Conservation (phyloP, 1,284 basidiomycete species). For the Pyrrhoderma noxium region DNA sequence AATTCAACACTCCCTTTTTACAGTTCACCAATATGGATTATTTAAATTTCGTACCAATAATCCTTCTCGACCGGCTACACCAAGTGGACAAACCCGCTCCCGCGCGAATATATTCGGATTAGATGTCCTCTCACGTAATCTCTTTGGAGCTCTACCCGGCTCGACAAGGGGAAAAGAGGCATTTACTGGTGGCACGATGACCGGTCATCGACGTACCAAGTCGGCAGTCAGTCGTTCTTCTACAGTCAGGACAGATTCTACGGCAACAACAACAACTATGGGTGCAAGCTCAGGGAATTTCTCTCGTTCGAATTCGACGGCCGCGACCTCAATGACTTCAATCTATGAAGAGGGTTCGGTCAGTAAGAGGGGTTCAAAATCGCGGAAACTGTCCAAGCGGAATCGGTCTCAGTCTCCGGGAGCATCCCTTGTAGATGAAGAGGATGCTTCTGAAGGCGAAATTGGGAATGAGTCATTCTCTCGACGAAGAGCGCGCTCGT, state of each 20-base stretch:
- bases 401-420: slow-evolving; percentile 46
- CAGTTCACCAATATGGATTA: slow-evolving; percentile 81
- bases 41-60: slow-evolving; percentile 76
- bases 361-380: slow-evolving; percentile 39
- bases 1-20: slow-evolving; percentile 15
- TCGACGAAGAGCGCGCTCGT: slow-evolving; percentile 34
- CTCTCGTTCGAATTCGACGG: slow-evolving; percentile 61
- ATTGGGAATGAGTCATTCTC: slow-evolving; percentile 18
- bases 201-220: slow-evolving; percentile 53
- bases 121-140: slow-evolving; percentile 75
- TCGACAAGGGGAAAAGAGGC: slow-evolving; percentile 45
- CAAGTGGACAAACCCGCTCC: slow-evolving; percentile 58
- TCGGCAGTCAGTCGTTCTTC: slow-evolving; percentile 67
- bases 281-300: slow-evolving; percentile 62
- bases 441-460: slow-evolving; percentile 11
- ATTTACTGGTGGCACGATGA: slow-evolving; percentile 59
- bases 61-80: slow-evolving; percentile 73
- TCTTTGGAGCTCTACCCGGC: too few relatives aligned
- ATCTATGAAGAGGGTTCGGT: slow-evolving; percentile 50
- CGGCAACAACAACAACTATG: slow-evolving; percentile 54
- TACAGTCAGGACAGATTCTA: slow-evolving; percentile 35
- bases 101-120: slow-evolving; percentile 77
- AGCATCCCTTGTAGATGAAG: slow-evolving; percentile 20
- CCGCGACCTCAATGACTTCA: slow-evolving; percentile 49
- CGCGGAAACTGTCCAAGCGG: slow-evolving; percentile 50